phyloP scores from a whole-genome alignment of 768 basidiomycete species.

The Lactarius vividus region DNA sequence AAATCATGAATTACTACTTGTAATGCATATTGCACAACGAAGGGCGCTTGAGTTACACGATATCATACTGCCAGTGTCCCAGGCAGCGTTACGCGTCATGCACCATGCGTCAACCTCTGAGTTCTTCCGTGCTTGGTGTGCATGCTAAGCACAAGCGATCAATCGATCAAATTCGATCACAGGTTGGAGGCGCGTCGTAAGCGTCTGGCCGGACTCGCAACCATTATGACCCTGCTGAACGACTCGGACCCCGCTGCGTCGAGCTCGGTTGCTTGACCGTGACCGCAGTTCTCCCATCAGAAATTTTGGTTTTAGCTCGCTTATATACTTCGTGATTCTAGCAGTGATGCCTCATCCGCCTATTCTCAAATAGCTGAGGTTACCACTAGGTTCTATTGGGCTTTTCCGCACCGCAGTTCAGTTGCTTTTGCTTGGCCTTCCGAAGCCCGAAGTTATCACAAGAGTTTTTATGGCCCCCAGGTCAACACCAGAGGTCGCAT shows the following conservation, averaged over 20 bases:
- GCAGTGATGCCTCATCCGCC: background rate
- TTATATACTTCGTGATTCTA: background rate
- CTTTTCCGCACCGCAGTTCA: background rate
- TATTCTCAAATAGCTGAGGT: background rate
- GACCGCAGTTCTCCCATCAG: background rate
- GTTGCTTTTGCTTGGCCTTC: background rate
- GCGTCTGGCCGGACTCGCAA: no score
- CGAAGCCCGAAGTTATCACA: background rate
- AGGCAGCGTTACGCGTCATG: no score
- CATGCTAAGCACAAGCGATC: no score
- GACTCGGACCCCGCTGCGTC: background rate
- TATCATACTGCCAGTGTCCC: no score
- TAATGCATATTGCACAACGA: no score
- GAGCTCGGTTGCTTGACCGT: background rate
- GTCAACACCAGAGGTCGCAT: constrained; percentile 12
- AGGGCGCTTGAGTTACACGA: no score
- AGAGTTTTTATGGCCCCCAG: background rate
- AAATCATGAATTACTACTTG: no score
- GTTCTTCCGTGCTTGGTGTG: no score
- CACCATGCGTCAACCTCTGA: no score
- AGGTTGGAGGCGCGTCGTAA: no score
- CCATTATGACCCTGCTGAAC: no score
- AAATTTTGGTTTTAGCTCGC: background rate
- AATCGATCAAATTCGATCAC: no score
- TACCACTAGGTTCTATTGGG: background rate